Percentiles rank a stretch among this genome's conserved stretches.
These are phyloP conservation scores for Parathielavia appendiculata DNA, from an alignment of 495 filamentous ascomycete species.

Conservation along the genomic window DNA sequence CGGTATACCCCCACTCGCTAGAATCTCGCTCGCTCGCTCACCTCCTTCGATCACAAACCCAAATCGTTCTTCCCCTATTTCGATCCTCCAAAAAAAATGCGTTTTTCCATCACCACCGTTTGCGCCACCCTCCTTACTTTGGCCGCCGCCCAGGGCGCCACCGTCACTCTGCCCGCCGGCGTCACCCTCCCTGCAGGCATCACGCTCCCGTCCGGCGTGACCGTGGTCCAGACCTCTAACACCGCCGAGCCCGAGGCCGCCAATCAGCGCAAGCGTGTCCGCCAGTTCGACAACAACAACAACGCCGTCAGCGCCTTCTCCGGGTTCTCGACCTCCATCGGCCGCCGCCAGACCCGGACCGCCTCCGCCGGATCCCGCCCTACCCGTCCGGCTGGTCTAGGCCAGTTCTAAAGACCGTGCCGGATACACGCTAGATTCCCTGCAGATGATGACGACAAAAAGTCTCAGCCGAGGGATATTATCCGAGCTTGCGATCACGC, in stretches of 20 bases:
- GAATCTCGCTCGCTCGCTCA: too few relatives aligned
- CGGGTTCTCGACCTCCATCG: background rate
- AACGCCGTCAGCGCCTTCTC: background rate
- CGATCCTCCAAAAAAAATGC: constrained; percentile 18
- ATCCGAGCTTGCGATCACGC: too few relatives aligned
- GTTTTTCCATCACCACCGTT: constrained; percentile 14
- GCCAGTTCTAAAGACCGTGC: too few relatives aligned
- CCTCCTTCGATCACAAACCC: too few relatives aligned
- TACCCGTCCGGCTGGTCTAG: background rate
- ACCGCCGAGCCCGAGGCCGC: constrained; percentile 15
- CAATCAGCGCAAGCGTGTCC: constrained; percentile 4
- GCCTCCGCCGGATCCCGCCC: background rate
- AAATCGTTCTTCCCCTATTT: background rate
- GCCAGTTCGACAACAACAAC: background rate
- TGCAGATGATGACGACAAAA: too few relatives aligned
- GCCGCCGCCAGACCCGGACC: background rate
- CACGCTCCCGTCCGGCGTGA: constrained; percentile 30
- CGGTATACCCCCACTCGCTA: background rate
- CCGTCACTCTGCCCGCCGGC: constrained; percentile 27
- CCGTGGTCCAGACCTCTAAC: constrained; percentile 21
- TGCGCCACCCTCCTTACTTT: constrained; percentile 12
- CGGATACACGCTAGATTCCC: too few relatives aligned
- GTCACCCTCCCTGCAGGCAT: constrained; percentile 28
- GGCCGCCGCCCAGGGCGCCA: constrained; percentile 20
- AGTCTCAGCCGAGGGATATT: too few relatives aligned